Evolutionary conservation across 768 basidiomycete genomes (phyloP).

Genomic region (Butyriboletus loyo): DNA sequence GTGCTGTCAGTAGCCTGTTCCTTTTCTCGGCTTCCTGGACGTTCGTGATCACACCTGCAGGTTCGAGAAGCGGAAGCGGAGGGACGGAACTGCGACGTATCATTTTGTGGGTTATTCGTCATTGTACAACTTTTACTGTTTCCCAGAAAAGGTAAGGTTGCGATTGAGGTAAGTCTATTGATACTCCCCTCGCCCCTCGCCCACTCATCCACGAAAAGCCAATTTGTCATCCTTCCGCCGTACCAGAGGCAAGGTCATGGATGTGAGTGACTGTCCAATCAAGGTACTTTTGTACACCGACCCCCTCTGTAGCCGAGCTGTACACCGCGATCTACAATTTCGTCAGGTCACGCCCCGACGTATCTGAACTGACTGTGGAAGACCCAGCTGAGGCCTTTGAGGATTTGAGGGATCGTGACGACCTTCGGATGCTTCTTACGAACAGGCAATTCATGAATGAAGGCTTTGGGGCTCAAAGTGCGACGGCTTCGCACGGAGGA

Average conservation of each 20-base stretch:
- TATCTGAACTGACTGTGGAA: slow-evolving; percentile 95
- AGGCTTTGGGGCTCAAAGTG: slow-evolving; percentile 49
- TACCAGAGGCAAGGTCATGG: slow-evolving; percentile 91
- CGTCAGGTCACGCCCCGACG: slow-evolving; percentile 57
- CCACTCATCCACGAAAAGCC: slow-evolving; percentile 44
- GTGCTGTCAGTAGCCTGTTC: slow-evolving; percentile 57
- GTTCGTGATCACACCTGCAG: slow-evolving; percentile 37
- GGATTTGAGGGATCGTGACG: slow-evolving; percentile 90
- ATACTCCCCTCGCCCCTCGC: neutral
- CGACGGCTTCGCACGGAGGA: slow-evolving; percentile 44
- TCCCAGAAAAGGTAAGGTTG: slow-evolving; percentile 85
- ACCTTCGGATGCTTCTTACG: slow-evolving; percentile 73
- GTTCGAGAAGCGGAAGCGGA: slow-evolving; percentile 79
- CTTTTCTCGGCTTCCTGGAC: neutral
- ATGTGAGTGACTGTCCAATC: slow-evolving; percentile 48
- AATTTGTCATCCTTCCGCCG: slow-evolving; percentile 91
- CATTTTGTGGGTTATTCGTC: slow-evolving; percentile 96
- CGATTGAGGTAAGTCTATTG: slow-evolving; percentile 65
- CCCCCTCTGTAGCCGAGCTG: slow-evolving; percentile 60
- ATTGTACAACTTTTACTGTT: slow-evolving; percentile 93
- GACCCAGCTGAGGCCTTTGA: slow-evolving; percentile 98
- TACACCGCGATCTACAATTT: slow-evolving; percentile 85
- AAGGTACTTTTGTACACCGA: neutral
- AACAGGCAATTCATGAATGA: slow-evolving; percentile 67
- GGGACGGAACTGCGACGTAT: slow-evolving; percentile 57